Conservation (phyloP, 2,329 filamentous ascomycete species). For the Penicillium sp. region DNA sequence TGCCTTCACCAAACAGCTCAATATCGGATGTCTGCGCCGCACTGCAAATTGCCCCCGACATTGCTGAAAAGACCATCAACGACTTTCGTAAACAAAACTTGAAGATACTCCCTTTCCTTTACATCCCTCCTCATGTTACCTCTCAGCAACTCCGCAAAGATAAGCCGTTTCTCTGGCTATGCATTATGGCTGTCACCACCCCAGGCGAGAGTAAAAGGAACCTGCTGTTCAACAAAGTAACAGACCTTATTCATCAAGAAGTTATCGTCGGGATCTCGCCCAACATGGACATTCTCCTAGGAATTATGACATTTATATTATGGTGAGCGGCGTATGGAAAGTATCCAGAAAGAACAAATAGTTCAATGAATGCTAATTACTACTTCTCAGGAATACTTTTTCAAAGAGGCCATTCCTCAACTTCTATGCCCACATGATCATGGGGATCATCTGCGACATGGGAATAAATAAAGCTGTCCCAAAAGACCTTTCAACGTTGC, state of each 20-base stretch:
- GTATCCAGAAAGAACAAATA: neutral
- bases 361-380: neutral
- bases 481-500: conserved; percentile 17
- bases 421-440: conserved; percentile 22
- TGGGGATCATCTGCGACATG: conserved; percentile 25
- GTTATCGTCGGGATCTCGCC: conserved; percentile 18
- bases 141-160: conserved; percentile 29
- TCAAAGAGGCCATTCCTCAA: conserved; percentile 19
- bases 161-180: conserved; percentile 42
- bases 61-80: conserved; percentile 17
- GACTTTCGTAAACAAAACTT: conserved; percentile 27
- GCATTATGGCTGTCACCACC: conserved; percentile 36
- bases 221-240: conserved; percentile 15
- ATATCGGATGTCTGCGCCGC: conserved; percentile 11
- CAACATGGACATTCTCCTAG: conserved; percentile 24
- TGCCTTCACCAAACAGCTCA: neutral
- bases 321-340: conserved; percentile 13
- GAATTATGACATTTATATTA: conserved; percentile 21
- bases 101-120: conserved; percentile 29
- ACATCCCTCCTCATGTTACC: conserved; percentile 23
- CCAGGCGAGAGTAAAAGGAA: conserved; percentile 17
- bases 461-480: conserved; percentile 22
- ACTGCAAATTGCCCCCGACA: conserved; percentile 16
- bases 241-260: conserved; percentile 21
- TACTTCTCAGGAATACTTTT: conserved; percentile 21